Percentiles rank a stretch among this genome's conserved stretches.
These are phyloP conservation scores for Psidium friedrichsthalianum DNA, from an alignment of 345 rosid species.

Conservation along the genomic window DNA sequence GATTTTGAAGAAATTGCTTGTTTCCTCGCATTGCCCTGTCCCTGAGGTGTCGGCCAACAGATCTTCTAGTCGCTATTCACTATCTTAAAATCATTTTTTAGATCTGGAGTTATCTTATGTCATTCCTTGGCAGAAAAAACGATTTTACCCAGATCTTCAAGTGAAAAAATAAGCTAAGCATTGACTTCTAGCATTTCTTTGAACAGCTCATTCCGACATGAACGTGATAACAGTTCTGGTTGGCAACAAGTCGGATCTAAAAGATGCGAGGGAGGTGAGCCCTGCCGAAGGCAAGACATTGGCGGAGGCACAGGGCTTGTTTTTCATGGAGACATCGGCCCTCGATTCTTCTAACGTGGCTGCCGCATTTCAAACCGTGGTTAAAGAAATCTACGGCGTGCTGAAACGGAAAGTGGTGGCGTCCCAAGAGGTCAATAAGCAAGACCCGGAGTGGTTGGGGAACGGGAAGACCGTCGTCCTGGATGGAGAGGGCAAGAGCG, in stretches of 20 bases:
- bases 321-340: not conserved
- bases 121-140: not conserved
- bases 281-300: not conserved
- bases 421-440: not conserved
- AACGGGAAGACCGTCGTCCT: not conserved
- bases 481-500: not conserved
- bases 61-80: not conserved
- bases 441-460: not conserved
- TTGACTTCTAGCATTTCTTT: not conserved
- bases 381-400: not conserved
- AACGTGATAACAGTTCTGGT: not conserved
- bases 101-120: not conserved
- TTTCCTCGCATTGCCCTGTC: not conserved
- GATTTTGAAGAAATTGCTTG: not conserved
- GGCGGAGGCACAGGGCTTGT: not conserved
- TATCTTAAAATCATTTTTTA: not conserved
- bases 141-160: not conserved
- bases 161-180: not conserved
- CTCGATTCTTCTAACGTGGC: not conserved
- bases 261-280: not conserved
- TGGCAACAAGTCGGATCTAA: not conserved
- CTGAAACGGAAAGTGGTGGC: not conserved
- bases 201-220: not conserved
- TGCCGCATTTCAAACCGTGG: not conserved
- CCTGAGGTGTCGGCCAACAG: not conserved